Percentiles rank a stretch among this genome's conserved stretches.
phyloP scores from a whole-genome alignment of 2,329 filamentous ascomycete genomes.

The Colletotrichum sp. region DNA sequence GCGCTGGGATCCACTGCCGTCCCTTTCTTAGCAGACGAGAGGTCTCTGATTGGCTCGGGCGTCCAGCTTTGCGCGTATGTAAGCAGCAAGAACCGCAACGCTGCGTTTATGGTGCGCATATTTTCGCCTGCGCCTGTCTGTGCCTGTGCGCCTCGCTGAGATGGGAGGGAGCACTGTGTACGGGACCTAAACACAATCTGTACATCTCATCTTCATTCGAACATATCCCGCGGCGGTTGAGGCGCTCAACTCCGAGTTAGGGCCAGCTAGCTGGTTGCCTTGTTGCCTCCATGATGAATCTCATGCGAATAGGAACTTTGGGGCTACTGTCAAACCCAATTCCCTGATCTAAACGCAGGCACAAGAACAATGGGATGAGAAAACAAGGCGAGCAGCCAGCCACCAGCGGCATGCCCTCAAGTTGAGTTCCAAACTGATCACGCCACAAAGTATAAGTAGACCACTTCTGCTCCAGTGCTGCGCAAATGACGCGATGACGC shows the following conservation, averaged over 20 bases:
- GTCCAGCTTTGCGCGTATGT: neutral
- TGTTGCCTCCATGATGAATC: neutral
- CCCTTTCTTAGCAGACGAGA: neutral
- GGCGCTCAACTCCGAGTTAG: neutral
- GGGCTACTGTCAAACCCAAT: neutral
- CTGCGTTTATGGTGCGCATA: neutral
- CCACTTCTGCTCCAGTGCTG: neutral
- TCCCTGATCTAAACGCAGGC: neutral
- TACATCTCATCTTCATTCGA: neutral
- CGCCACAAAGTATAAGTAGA: neutral
- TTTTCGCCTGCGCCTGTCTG: neutral
- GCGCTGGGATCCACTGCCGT: neutral
- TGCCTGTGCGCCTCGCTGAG: neutral
- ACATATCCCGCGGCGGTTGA: neutral
- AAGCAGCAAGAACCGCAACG: neutral
- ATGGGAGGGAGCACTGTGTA: neutral
- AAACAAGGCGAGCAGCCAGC: neutral
- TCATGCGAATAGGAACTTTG: neutral
- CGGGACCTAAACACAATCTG: neutral
- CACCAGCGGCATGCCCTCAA: neutral
- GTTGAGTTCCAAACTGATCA: neutral
- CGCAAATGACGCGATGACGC: neutral
- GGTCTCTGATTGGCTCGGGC: neutral
- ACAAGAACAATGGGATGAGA: neutral
- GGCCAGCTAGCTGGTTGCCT: neutral